Evolutionary conservation across 2,329 filamentous ascomycete genomes (phyloP).

Genomic region (Trematosphaeria pertusa): DNA sequence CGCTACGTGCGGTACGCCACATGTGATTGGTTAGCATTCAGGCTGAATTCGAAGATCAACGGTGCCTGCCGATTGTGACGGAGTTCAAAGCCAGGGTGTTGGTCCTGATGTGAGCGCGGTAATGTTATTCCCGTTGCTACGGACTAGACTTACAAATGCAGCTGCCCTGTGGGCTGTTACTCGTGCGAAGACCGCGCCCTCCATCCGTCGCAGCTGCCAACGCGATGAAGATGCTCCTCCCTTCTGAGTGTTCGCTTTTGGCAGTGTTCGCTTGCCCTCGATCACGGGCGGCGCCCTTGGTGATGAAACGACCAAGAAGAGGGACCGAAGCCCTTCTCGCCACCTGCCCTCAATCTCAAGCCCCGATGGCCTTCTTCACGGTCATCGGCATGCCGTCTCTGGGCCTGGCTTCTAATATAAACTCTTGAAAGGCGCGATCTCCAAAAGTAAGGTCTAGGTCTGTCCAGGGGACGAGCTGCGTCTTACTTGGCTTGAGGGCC

Average conservation of each 20-base stretch:
- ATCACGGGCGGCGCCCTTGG: no score
- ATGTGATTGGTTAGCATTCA: constrained; percentile 26
- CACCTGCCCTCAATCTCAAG: neutral
- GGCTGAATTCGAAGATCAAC: constrained; percentile 24
- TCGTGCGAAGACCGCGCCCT: no score
- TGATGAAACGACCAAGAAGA: neutral
- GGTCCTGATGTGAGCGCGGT: no score
- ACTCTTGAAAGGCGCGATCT: constrained; percentile 41
- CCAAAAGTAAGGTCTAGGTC: constrained; percentile 38
- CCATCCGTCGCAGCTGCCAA: no score
- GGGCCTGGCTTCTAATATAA: constrained; percentile 39
- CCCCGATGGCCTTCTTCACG: constrained; percentile 29
- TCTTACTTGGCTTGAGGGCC: constrained; percentile 34
- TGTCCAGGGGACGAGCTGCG: constrained; percentile 30
- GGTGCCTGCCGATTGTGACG: neutral
- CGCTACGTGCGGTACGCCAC: constrained; percentile 9
- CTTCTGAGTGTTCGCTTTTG: no score
- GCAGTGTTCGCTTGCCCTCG: no score
- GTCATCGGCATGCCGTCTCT: constrained; percentile 42
- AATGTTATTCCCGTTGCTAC: no score
- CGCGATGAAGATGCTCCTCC: no score
- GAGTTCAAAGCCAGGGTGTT: neutral
- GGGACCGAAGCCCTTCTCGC: neutral
- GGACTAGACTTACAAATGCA: no score
- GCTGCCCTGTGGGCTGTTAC: no score